Evolutionary conservation across 768 basidiomycete genomes (phyloP).

Genomic region (Saitozyma podzolica): DNA sequence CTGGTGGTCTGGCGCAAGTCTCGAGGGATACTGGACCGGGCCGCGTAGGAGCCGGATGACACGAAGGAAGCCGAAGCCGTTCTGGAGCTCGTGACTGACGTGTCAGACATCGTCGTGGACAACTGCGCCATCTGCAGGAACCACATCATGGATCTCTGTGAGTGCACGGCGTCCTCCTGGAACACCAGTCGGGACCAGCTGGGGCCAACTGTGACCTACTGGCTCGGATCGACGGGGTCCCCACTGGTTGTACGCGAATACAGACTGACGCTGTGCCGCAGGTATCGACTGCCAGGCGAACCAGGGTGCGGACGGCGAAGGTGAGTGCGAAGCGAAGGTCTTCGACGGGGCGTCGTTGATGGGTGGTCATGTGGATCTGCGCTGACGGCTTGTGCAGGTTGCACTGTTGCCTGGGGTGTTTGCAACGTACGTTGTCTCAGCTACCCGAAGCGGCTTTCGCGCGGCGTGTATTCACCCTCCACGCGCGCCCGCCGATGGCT

Average conservation of each 20-base stretch:
- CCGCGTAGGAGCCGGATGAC: too few species aligned
- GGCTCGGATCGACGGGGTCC: background rate
- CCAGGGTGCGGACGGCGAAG: conserved; percentile 94
- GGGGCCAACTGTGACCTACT: too few species aligned
- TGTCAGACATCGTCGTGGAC: conserved; percentile 91
- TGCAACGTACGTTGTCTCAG: conserved; percentile 71
- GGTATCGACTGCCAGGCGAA: conserved; percentile 99
- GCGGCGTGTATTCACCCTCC: background rate
- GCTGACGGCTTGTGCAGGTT: conserved; percentile 21
- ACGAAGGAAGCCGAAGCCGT: too few species aligned
- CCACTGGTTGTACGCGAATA: too few species aligned
- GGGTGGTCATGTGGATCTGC: background rate
- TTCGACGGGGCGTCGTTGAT: background rate
- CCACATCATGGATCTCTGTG: conserved; percentile 99
- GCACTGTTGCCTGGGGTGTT: conserved; percentile 96
- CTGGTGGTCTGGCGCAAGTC: too few species aligned
- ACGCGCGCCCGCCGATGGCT: background rate
- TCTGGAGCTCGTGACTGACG: too few species aligned
- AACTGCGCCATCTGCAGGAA: conserved; percentile 99
- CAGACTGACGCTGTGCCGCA: conserved; percentile 48
- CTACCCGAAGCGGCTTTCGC: background rate
- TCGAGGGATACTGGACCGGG: too few species aligned
- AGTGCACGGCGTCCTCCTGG: conserved; percentile 44
- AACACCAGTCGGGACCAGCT: background rate
- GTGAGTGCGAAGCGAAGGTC: conserved; percentile 23